Base-by-base conservation (phyloP, 2,329 filamentous ascomycete species). In the Hymenoscyphus repandus region DNA sequence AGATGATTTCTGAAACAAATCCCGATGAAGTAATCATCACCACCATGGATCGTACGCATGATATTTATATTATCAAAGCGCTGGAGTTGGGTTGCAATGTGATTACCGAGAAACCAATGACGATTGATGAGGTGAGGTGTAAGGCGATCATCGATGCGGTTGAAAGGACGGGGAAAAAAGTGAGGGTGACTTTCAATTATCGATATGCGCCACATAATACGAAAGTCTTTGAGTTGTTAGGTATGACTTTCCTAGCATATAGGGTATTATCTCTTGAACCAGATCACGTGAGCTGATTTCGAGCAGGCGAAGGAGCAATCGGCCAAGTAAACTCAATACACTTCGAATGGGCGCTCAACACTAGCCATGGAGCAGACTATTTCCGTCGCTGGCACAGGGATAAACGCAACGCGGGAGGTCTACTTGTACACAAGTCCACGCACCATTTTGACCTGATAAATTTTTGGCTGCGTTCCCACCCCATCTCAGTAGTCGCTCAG, bases 101-200 rank as follows among this genome's bases (percentile, higher is more conserved):
- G 0, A 70, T 83, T n/a, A 83, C 77, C 0, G 80, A 83, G 60
- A 84, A 84, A 63, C 80, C 80, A 4, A 83, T 83, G 80, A 83
- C 80, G 0, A 78, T 82, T 57, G 79, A 83, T 58, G 76, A 71
- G 0, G 69, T 73, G 1, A 73, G 78, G 2, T 81, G 78, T 64
- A 69, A 66, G 6, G 69, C 73, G 45, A 83, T 83, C 51, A 72
- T 82, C 55, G 70, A 73, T 54, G 75, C 77, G 11, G 78, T 79
- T 13, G 70, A 76, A 45, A 68, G 72, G 15, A 79, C 76, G 0
- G 69, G 70, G 2, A 64, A 66, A 11, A 70, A 72, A 36, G 71
- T 83, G 3, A 72, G 80, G 13, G 79, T 83, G 0, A 78, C 77
- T 0, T 83, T 83, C 70, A 83, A 84, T 67, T 83, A 83, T 66